Evolutionary conservation across 2,329 filamentous ascomycete species (phyloP), one percentile per base, ranked within the genome.

Genomic region (Aureobasidium sp.): DNA sequence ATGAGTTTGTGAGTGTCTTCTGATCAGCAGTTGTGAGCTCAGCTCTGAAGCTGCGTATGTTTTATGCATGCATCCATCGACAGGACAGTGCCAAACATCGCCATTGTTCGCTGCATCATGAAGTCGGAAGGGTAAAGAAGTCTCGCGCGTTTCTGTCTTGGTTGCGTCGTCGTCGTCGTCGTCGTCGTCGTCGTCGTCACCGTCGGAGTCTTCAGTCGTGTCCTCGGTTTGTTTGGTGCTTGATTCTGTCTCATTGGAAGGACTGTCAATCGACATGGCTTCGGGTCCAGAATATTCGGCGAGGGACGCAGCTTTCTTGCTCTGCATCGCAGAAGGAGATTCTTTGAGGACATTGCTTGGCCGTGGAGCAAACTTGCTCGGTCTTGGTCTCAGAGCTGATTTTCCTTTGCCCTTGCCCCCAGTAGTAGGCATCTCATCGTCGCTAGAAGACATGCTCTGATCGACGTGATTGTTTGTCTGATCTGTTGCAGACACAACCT

Each of bases 71-170:
- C 88, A 91, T 27, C 81, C 85, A 12, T 84, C 82, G 64, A 87
- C 79, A 5, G 81, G 81, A 68, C 88, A 91, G 1, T 76, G 77
- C 87, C 87, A 91, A 0, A 84, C 84, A 59, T 86, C 82, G 5
- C 64, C 64, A 4, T 66, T 49, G 9, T 53, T 47, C 1, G 25
- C 49, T 14, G 59, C 49, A 5, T 57, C 52, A 17, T 48, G 20
- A 25, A 52, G 27, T 52, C 36, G 53, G 31, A 41, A 45, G 1
- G 49, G 45, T n/a, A 59, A 36, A 15, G 20, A 27, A 25, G 47
- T 22, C 17, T 41, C 48, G n/a, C 41, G 20, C 14, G 51, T 42
- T 49, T 39, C 17, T 42, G 37, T 56, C 22, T 1, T 29, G 11
- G 14, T 60, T 29, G 25, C 45, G 22, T 47, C 44, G 20, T 59